Conservation (phyloP, 1,284 basidiomycete genomes). For the Marasmius sp. region DNA sequence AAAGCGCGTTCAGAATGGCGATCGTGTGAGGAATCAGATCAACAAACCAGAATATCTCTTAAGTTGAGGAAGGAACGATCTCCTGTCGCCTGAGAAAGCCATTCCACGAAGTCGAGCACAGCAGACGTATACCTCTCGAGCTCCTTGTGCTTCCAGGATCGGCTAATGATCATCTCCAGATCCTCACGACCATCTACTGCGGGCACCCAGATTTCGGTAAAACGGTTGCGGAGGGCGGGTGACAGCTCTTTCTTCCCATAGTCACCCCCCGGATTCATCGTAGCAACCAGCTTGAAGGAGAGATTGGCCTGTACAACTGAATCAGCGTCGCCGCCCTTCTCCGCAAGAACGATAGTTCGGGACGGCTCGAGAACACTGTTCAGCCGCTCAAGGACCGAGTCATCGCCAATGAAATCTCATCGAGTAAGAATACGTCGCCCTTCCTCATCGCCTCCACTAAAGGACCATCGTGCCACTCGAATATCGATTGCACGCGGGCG, state of each 20-base stretch:
- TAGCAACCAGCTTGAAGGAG: conserved; percentile 90
- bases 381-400: conserved; percentile 95
- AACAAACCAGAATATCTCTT: conserved; percentile 84
- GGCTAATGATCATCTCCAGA: conserved; percentile 77
- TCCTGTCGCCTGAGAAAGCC: conserved; percentile 70
- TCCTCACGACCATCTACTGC: conserved; percentile 78
- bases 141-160: conserved; percentile 66
- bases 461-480: conserved; percentile 97
- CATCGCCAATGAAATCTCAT: conserved; percentile 99
- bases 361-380: conserved; percentile 96
- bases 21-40: conserved; percentile 5
- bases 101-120: conserved; percentile 82
- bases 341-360: conserved; percentile 89
- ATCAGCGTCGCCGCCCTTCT: conserved; percentile 77
- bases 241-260: conserved; percentile 99
- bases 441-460: conserved; percentile 88
- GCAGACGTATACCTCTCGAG: conserved; percentile 61
- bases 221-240: conserved; percentile 94
- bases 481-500: conserved; percentile 67
- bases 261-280: conserved; percentile 99
- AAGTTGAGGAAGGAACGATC: conserved; percentile 75
- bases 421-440: conserved; percentile 89
- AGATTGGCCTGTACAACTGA: conserved; percentile 66
- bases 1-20: conserved; percentile 11
- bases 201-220: conserved; percentile 99